Conservation (phyloP, 768 basidiomycete species). For the Leucocoprinus leucothites region DNA sequence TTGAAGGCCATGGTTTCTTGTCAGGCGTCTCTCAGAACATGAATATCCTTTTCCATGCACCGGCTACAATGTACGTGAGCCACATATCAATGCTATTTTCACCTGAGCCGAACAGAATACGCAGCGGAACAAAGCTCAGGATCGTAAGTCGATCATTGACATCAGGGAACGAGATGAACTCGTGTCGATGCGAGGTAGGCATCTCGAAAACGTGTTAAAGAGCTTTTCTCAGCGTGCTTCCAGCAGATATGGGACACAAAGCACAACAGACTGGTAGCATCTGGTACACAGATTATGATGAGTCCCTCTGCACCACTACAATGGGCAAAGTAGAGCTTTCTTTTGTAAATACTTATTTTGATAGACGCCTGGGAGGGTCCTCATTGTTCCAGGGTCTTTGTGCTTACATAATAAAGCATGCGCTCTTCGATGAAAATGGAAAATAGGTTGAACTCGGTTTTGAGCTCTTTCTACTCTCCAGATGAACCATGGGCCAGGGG, state of each 20-base stretch:
- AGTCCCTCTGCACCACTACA: neutral
- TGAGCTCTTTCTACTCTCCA: neutral
- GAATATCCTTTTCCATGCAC: conserved; percentile 42
- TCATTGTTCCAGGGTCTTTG: neutral
- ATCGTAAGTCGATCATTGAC: conserved; percentile 24
- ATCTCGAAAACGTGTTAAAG: neutral
- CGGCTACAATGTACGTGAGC: conserved; percentile 32
- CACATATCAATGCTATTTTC: neutral
- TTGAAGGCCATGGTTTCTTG: conserved; percentile 24
- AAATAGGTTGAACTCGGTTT: conserved; percentile 3
- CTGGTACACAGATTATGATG: conserved; percentile 16
- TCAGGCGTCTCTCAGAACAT: conserved; percentile 43
- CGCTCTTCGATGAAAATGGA: conserved; percentile 1
- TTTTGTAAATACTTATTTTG: neutral
- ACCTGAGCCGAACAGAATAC: neutral
- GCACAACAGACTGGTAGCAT: conserved; percentile 19
- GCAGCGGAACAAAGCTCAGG: conserved; percentile 41
- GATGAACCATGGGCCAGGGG: conserved; percentile 11
- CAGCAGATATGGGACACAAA: conserved; percentile 23
- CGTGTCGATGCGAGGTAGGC: conserved; percentile 21
- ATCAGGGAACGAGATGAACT: conserved; percentile 16
- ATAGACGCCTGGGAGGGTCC: neutral
- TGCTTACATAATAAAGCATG: conserved; percentile 7
- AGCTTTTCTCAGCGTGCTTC: neutral
- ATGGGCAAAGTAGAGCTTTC: neutral